Evolutionary conservation across 1,284 basidiomycete species (phyloP), one percentile per base, ranked within the genome.

Genomic region (Mycena citricolor): DNA sequence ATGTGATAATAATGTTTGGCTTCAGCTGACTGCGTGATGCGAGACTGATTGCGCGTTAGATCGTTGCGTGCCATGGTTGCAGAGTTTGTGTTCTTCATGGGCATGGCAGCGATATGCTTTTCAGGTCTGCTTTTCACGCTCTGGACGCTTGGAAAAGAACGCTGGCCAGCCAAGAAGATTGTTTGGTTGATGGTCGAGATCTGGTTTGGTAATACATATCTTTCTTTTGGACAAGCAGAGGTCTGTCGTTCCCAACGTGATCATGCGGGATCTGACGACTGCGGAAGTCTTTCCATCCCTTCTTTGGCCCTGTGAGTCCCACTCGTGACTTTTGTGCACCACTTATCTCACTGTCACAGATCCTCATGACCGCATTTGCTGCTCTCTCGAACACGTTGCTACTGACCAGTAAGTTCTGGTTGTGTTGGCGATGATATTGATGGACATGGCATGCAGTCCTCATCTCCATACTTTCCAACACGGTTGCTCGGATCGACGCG

Each of bases 401-500:
- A 20, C 58, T 91, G 42, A 90, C 88, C 4, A 90, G 87, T 88
- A 53, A 54, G 80, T 67, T 12, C 7, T 12, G 16, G 21, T 19
- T 7, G 29, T 21, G 31, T 35, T 37, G 14, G 17, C 29, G 38
- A 25, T n/a, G 24, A 49, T 30, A 25, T 19, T 42, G 40, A 14
- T 55, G 48, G 26, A 29, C 19, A 22, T 28, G 29, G 29, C 19
- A 13, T 17, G 58, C 66, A 78, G 88, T 94, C 57, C 71, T 95
- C 23, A 92, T 92, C 47, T 91, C 88, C 4, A 87, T 92, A 43
- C 66, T 94, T 29, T 90, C 90, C 5, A 89, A 90, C 59, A 93
- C 90, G 1, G 90, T 90, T 52, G 82, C 87, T 7, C 71, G 76
- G 42, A 90, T 94, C 55, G 84, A 86, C 62, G 71, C 79, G 8